Base-by-base conservation (phyloP, 2,329 filamentous ascomycete genomes). In the Beauveria pseudobassiana region DNA sequence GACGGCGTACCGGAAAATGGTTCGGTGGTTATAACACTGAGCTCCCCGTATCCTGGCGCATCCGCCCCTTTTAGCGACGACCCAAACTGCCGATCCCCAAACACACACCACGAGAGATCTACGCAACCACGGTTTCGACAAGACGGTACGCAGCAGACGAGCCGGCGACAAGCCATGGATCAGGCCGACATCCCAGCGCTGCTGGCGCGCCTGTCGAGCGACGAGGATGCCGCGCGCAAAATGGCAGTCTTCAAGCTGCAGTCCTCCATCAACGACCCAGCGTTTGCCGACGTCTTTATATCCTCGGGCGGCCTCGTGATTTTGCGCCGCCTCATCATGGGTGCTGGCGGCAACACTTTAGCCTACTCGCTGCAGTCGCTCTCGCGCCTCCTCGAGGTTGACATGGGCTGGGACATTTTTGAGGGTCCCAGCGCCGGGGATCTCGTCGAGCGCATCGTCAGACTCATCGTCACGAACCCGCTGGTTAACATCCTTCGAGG, bases 171-270 rank as follows among this genome's bases (percentile, higher is more conserved):
- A 64, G 69, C 65, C 65, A 85, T 88, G 85, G 85, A 88, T 70
- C 85, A 87, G 76, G 83, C 83, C 68, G 85, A 87, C 68, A 85
- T 88, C 67, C 85, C 85, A 54, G 82, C 82, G 72, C 80, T 88
- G 67, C 78, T 88, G 68, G 78, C 83, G 76, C 84, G 85, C 66
- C 78, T 88, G 64, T 79, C 82, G 46, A 87, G 85, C 76, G 83
- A 87, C 68, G 85, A 96, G 76, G 95, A 99, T 80, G 93, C 91
- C 62, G 88, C 91, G 68, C 91, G 93, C 71, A 99, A 99, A 76
- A 97, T 98, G 91, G 95, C 95, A 64, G 95, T 96, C 64, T 99
- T 99, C 84, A 97, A 97, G 78, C 86, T 99, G 66, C 95, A 99
- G 76, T 88, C 85, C 65, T 92, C 91, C 65, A 96, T 99, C 75